Conservation (phyloP, 495 filamentous ascomycete genomes). For the Letharia columbiana region DNA sequence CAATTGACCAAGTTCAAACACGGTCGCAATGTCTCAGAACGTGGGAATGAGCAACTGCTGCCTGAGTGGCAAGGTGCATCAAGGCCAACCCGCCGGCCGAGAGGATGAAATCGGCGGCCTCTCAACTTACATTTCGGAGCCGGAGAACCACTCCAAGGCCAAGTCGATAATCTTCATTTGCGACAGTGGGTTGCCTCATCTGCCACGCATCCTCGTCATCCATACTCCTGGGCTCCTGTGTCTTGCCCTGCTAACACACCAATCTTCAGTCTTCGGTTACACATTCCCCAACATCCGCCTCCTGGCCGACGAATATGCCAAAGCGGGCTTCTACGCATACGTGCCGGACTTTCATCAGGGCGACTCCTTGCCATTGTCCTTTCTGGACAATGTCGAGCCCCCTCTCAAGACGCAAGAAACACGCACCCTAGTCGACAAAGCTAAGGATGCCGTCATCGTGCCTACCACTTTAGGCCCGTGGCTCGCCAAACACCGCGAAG, state of each 20-base stretch:
- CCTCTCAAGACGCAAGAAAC: constrained; percentile 22
- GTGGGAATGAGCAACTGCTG: constrained; percentile 26
- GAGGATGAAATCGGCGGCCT: constrained; percentile 35
- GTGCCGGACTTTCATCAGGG: constrained; percentile 37
- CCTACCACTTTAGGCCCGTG: constrained; percentile 36
- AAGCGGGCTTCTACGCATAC: constrained; percentile 35
- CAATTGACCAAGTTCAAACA: not conserved
- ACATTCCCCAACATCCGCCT: constrained; percentile 34
- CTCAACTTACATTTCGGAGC: constrained; percentile 32
- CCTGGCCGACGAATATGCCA: constrained; percentile 39
- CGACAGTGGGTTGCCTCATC: constrained; percentile 20
- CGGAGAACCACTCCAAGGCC: constrained; percentile 29
- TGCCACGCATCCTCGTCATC: not conserved
- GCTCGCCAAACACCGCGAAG: constrained; percentile 33
- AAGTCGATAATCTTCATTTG: constrained; percentile 32
- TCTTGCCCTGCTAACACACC: not conserved
- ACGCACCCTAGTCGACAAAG: constrained; percentile 28
- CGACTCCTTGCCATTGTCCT: constrained; percentile 32
- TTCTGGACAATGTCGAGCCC: constrained; percentile 35
- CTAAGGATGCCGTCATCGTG: constrained; percentile 33
- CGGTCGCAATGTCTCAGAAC: constrained; percentile 20
- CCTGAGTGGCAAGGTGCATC: constrained; percentile 33
- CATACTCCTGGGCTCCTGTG: no score
- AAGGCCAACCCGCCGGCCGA: constrained; percentile 32
- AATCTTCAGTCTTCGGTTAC: constrained; percentile 33